Base-by-base conservation (phyloP, 75 land plant species). In the Pinus taeda region DNA sequence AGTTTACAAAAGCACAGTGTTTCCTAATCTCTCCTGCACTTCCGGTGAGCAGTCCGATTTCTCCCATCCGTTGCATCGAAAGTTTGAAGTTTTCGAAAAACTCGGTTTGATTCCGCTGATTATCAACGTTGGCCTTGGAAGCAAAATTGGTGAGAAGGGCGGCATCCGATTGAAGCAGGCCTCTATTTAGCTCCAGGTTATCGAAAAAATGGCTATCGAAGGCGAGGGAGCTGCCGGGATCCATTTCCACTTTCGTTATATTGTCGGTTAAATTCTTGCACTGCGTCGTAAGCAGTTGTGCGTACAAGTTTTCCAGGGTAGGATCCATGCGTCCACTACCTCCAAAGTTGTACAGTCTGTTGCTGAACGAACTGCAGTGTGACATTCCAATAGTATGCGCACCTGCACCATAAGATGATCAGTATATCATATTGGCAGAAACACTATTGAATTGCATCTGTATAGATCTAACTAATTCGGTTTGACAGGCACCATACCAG, bases 311-410 rank as follows among this genome's bases (percentile, higher is more conserved):
- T 21, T 89, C 77, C 71, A 89, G 56, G 14, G 79, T 45, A 0
- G 89, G 93, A 61, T 89, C 93, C 1, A 74, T 45, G 36, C 76
- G 82, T n/a, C 87, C 87, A 3, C 66, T 86, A 3, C 91, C 91
- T 4, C 75, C 33, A 33, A 33, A 33, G 73, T 80, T 86, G 85
- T 80, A 89, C 3, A 91, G 83, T 15, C 33, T 33, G 33, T 33
- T 33, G 33, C 33, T 33, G 33, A 33, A 33, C 33, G 33, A 33
- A 33, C 33, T 33, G 33, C 33, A 33, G 33, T 33, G 33, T 33
- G 33, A 33, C 33, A 33, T 1, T 33, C 33, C 33, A 33, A 33
- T 33, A 33, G 33, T 33, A 33, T 33, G 33, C 33, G 33, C 33
- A 33, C 33, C 33, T 33, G 33, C 1, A 33, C 33, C 1, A 33